Base-by-base conservation (phyloP, 208 protist genomes). In the Trypanosoma cruzi region DNA sequence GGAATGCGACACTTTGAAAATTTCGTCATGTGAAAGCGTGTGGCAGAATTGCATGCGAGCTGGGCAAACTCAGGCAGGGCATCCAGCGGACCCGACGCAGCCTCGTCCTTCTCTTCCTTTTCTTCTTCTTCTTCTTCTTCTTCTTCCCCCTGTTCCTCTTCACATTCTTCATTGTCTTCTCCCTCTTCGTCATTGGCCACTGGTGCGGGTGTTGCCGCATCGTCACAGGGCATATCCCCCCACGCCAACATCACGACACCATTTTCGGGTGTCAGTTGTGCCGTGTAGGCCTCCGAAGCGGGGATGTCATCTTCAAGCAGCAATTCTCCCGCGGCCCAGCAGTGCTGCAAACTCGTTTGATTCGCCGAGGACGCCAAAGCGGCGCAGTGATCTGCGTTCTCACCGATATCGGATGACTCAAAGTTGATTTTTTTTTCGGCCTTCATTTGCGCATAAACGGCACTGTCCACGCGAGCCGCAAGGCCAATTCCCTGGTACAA, bases 401-500 rank as follows among this genome's bases (percentile, higher is more conserved):
- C 37, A 46, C 60, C 31, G 1, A 92, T 65, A 18, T 89, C 84
- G 16, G 34, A 70, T 29, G 77, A 84, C 59, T 90, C 82, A 64
- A 95, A 94, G 28, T 57, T 48, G 42, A 95, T 71, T 0, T 48
- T 49, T 14, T 69, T 66, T 57, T 94, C 81, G 18, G 77, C 71
- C 57, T 84, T 86, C 71, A 91, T 84, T n/a, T 93, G 64, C 4
- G 49, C 62, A 64, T 85, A 95, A 13, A 91, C 80, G 22, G 42
- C 64, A 50, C 49, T 53, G 42, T 94, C 67, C n/a, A 94, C 80
- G 42, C 79, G 80, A 36, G 78, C 20, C 42, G 75, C 66, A 44
- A 80, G 74, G 10, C 82, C 81, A 73, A 97, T 85, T 29, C 73
- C 80, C 16, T 89, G 64, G 71, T 91, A 97, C 2, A 93, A 36